phyloP scores from a whole-genome alignment of 2,329 filamentous ascomycete species.

The Thielaviopsis musarum region DNA sequence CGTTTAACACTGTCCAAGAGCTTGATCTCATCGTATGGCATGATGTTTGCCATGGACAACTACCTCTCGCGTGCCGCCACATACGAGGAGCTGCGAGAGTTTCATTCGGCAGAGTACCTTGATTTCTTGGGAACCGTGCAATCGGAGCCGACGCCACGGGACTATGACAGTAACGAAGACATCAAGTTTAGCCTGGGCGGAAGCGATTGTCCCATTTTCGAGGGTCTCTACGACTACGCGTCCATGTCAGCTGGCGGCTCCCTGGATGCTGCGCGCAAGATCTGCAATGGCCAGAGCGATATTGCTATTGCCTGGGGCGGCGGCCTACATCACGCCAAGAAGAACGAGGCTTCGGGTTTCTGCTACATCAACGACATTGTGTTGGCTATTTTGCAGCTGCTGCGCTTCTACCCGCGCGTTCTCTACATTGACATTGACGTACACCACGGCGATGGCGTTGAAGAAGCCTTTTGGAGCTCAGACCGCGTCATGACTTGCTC shows the following conservation, averaged over 20 bases:
- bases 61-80: constrained; percentile 73
- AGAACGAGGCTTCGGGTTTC: constrained; percentile 83
- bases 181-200: constrained; percentile 72
- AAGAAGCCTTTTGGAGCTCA: constrained; percentile 79
- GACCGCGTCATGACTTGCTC: constrained; percentile 85
- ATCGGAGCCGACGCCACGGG: constrained; percentile 44
- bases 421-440: constrained; percentile 92
- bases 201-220: constrained; percentile 91
- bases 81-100: constrained; percentile 71
- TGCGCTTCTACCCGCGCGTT: constrained; percentile 67
- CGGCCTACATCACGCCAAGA: constrained; percentile 91
- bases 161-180: constrained; percentile 47
- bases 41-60: constrained; percentile 93
- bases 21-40: constrained; percentile 83
- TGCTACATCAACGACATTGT: constrained; percentile 99
- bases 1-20: constrained; percentile 89
- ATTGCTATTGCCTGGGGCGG: constrained; percentile 98
- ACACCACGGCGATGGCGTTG: constrained; percentile 79
- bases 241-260: constrained; percentile 84
- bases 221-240: constrained; percentile 89
- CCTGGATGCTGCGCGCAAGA: constrained; percentile 76
- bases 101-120: constrained; percentile 79
- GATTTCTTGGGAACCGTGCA: constrained; percentile 66
- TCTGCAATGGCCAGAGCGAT: constrained; percentile 72
- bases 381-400: constrained; percentile 73